Percentiles rank a stretch among this genome's conserved stretches.
These are phyloP conservation scores for Brassica rapa DNA, from an alignment of 345 rosid species.

Conservation along the genomic window DNA sequence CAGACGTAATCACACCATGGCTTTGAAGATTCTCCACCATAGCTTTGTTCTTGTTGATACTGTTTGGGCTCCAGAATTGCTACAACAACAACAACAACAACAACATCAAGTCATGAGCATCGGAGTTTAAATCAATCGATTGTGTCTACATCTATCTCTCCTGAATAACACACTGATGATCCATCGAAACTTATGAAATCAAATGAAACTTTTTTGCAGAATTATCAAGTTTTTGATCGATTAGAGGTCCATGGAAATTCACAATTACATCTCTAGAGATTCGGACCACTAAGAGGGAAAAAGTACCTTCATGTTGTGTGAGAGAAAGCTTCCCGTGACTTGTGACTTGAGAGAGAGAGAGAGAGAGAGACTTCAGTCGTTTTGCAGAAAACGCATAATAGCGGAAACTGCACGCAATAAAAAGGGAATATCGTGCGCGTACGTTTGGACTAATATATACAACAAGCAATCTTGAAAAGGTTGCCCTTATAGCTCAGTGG, in stretches of 20 bases:
- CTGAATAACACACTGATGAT: neutral
- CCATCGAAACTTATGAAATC: neutral
- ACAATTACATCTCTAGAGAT: neutral
- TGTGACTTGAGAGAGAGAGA: neutral
- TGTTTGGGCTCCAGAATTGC: conserved; percentile 64
- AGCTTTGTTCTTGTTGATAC: conserved; percentile 60
- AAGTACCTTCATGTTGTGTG: conserved; percentile 32
- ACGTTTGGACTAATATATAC: neutral
- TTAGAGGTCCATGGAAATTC: neutral
- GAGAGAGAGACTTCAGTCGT: neutral
- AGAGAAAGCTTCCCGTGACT: neutral
- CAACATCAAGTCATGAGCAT: neutral
- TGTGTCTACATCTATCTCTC: neutral
- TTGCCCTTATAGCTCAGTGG: conserved; percentile 63
- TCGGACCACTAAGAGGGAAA: neutral
- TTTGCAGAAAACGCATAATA: conserved; percentile 12
- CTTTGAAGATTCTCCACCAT: conserved; percentile 76
- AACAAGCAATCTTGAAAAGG: too few species aligned
- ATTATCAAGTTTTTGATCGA: neutral
- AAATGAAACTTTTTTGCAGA: neutral
- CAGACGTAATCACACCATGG: conserved; percentile 60
- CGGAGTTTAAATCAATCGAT: neutral
- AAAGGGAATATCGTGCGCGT: conserved; percentile 21
- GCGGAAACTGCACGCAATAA: conserved; percentile 30
- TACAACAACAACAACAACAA: conserved; percentile 31